Evolutionary conservation across 306 rosid species (phyloP), one percentile per base, ranked within the genome.

Genomic region (Macrotyloma uniflorum): DNA sequence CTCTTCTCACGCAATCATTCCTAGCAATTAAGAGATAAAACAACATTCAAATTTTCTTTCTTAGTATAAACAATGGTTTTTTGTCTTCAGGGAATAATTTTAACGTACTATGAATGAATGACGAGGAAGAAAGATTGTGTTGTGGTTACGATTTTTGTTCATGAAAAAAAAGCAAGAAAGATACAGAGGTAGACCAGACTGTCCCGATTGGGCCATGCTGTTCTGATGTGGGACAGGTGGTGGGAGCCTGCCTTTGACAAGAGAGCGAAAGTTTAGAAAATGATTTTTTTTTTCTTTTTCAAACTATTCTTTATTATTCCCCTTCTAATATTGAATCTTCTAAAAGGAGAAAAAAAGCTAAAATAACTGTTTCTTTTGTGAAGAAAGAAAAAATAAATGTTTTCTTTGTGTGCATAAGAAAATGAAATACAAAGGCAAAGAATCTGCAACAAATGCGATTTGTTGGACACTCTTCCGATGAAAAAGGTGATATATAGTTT

Each of bases 181-280:
- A 4, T 9, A 28, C 36, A 49, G 35, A 40, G 85, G 19, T 78
- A 76, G 57, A 33, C 72, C 70, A 63, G 65, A 53, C 28, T 30
- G 82, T 82, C 70, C 85, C 82, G 79, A 82, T 11, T 70, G 69
- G 85, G 66, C 64, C 82, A 76, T 62, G 57, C 0, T 13, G 16
- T 55, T 45, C 46, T 20, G 47, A n/a, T 57, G 51, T 55, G 70
- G 63, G 14, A 61, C 79, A 18, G 18, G 16, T 22, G 8, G 18
- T 18, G 30, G 69, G 47, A 46, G 36, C 19, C 19, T 10, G 3
- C 23, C 33, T 59, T 45, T 42, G 45, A 72, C 9, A n/a, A 6
- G 46, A n/a, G 33, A n/a, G 24, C 1, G 11, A 50, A 18, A n/a
- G 0, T 20, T 50, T 5, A 47, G 8, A 16, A 15, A 14, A 46